Conservation (phyloP, 2,329 filamentous ascomycete genomes). For the Neopestalotiopsis clavispora region DNA sequence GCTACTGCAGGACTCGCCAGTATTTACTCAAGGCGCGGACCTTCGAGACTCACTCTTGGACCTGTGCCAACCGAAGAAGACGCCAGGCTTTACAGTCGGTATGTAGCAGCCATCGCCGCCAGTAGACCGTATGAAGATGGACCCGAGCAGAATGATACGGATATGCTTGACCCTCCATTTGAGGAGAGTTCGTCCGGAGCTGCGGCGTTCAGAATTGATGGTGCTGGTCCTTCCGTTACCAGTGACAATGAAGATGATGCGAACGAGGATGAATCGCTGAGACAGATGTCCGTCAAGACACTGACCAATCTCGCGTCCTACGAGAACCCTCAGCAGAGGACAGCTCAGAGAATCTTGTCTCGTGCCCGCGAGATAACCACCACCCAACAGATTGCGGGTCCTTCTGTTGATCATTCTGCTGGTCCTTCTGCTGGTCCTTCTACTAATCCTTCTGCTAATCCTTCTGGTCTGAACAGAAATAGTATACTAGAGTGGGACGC, state of each 20-base stretch:
- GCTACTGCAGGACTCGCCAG: too few relatives aligned
- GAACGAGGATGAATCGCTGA: slow-evolving; percentile 34
- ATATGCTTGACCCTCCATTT: too few relatives aligned
- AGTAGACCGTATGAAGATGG: too few relatives aligned
- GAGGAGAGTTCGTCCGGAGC: too few relatives aligned
- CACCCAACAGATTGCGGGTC: slow-evolving; percentile 18
- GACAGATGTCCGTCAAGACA: slow-evolving; percentile 49
- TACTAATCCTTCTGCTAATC: slow-evolving; percentile 15
- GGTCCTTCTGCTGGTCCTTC: too few relatives aligned
- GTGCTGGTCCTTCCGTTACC: background rate
- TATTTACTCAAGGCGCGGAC: too few relatives aligned
- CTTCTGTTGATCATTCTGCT: background rate
- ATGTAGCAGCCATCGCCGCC: too few relatives aligned
- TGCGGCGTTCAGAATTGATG: too few relatives aligned
- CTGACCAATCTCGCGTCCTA: slow-evolving; percentile 61
- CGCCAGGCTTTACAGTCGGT: too few relatives aligned
- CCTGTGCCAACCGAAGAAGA: too few relatives aligned
- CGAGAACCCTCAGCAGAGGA: slow-evolving; percentile 58
- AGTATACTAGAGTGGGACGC: slow-evolving; percentile 25
- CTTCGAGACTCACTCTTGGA: too few relatives aligned
- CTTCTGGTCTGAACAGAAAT: slow-evolving; percentile 16
- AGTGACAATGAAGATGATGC: slow-evolving; percentile 29
- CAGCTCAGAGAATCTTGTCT: slow-evolving; percentile 52
- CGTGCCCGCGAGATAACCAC: slow-evolving; percentile 28
- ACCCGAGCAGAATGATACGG: too few relatives aligned